phyloP scores from a whole-genome alignment of 176 grass and related monocot genomes.

The Hyparrhenia diplandra region DNA sequence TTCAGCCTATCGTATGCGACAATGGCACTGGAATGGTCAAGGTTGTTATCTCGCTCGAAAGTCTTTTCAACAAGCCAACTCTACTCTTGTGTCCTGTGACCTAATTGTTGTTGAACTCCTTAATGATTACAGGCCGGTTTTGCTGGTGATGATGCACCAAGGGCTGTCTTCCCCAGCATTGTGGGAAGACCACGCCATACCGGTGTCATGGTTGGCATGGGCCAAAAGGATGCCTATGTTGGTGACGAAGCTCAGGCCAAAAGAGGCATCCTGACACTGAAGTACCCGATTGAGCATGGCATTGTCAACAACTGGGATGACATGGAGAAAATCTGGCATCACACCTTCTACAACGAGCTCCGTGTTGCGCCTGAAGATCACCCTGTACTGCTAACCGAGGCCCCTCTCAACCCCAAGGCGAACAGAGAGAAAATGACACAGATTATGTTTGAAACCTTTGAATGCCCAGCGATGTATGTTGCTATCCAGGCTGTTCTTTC shows the following conservation, averaged over 20 bases:
- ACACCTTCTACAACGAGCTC: conserved; percentile 84
- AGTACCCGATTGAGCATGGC: conserved; percentile 87
- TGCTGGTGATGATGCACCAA: conserved; percentile 80
- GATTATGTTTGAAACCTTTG: conserved; percentile 90
- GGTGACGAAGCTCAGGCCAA: conserved; percentile 88
- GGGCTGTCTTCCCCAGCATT: conserved; percentile 87
- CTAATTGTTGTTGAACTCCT: not conserved
- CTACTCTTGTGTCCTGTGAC: not conserved
- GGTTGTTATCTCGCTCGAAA: conserved; percentile 27
- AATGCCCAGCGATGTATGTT: conserved; percentile 80
- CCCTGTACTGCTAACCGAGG: conserved; percentile 71
- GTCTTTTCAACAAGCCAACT: not conserved
- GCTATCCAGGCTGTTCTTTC: conserved; percentile 86
- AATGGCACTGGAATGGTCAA: conserved; percentile 96
- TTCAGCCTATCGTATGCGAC: conserved; percentile 75
- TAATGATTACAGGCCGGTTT: conserved; percentile 61
- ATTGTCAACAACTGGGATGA: conserved; percentile 89
- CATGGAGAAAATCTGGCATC: conserved; percentile 95
- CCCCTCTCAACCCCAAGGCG: conserved; percentile 83
- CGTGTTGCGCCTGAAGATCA: conserved; percentile 80
- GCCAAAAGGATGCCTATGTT: conserved; percentile 89
- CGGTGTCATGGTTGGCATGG: conserved; percentile 92
- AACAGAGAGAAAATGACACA: conserved; percentile 95
- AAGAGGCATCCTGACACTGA: conserved; percentile 80
- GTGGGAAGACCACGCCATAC: conserved; percentile 80